phyloP scores from a whole-genome alignment of 169 alveolate species.

The Plasmodium knowlesi region DNA sequence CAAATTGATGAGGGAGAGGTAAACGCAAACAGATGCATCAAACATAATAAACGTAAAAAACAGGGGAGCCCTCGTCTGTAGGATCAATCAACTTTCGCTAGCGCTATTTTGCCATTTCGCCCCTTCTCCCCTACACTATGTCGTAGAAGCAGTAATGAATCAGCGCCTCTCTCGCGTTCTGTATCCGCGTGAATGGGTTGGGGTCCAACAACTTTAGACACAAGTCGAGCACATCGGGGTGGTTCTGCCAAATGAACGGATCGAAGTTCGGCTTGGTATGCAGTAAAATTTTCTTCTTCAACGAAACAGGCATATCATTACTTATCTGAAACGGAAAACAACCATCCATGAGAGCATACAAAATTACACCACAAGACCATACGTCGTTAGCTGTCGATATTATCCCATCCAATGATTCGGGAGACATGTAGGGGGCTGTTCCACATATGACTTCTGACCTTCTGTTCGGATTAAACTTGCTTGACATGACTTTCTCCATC shows the following conservation, averaged over 20 bases:
- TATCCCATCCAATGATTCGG: slow-evolving; percentile 76
- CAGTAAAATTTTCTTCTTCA: slow-evolving; percentile 61
- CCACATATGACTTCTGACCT: slow-evolving; percentile 36
- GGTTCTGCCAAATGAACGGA: slow-evolving; percentile 78
- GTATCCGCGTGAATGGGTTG: slow-evolving; percentile 72
- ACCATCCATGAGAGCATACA: slow-evolving; percentile 80
- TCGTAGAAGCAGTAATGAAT: slow-evolving; percentile 77
- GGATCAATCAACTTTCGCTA: neutral
- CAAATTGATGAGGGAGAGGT: neutral
- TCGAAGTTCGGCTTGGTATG: slow-evolving; percentile 75
- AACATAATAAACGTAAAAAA: neutral
- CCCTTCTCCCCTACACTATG: neutral
- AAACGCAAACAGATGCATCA: neutral
- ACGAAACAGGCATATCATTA: slow-evolving; percentile 34
- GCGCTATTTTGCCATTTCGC: neutral
- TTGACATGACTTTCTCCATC: slow-evolving; percentile 43
- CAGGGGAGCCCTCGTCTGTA: neutral
- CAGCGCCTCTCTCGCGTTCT: slow-evolving; percentile 83
- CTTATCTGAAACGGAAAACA: slow-evolving; percentile 74
- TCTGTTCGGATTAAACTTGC: neutral
- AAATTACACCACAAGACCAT: slow-evolving; percentile 81
- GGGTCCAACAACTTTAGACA: slow-evolving; percentile 78
- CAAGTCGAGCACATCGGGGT: slow-evolving; percentile 80
- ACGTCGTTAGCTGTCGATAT: slow-evolving; percentile 77
- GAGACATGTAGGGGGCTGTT: slow-evolving; percentile 74